Base-by-base conservation (phyloP, 2,329 filamentous ascomycete genomes). In the Coleophoma eucalyptorum region DNA sequence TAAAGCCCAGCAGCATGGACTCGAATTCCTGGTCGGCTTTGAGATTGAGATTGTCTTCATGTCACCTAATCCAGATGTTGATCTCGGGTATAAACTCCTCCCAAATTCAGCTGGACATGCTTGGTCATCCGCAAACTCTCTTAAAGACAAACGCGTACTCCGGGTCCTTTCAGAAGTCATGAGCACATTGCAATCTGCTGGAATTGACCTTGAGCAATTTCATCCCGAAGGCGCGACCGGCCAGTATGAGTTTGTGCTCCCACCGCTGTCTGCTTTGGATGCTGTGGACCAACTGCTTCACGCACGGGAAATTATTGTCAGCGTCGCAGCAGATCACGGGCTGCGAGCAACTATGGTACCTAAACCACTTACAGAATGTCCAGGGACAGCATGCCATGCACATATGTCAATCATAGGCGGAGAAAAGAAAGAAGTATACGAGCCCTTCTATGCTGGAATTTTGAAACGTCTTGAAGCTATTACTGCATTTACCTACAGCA, bases 31-130 rank as follows among this genome's bases (percentile, higher is more conserved):
- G 0, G 68, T 90, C 15, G 90, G 90, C 0, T 95, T 94, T 57
- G 90, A 96, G 66, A 82, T 95, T 38, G 90, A 95, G 67, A 80
- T 94, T 10, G 76, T 89, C 1, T 84, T 95, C 56, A 72, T 93
- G 56, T 75, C 18, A 61, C 67, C 33, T 58, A 66, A 15, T 57
- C 55, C 5, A 19, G 53, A 57, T 1, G 57, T 63, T 2, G 65
- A 67, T 4, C 68, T 73, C 54, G 59, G 46, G 10, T 61, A 65
- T n/a, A 72, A 69, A 38, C 67, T 69, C 7, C 62, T 68, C 1
- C 73, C 86, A 0, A 64, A 77, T n/a, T 78, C 78, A 7, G 74
- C 77, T 43, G 83, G 82, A 1, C 88, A 93, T 60, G 83, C 84
- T 1, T 93, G 87, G 87, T 84, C 82, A 0, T 79, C 82, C 16